Percentiles rank a stretch among this genome's conserved stretches.
These are phyloP conservation scores for Biscogniauxia sp. DNA, from an alignment of 2,329 filamentous ascomycete genomes.

Conservation along the genomic window DNA sequence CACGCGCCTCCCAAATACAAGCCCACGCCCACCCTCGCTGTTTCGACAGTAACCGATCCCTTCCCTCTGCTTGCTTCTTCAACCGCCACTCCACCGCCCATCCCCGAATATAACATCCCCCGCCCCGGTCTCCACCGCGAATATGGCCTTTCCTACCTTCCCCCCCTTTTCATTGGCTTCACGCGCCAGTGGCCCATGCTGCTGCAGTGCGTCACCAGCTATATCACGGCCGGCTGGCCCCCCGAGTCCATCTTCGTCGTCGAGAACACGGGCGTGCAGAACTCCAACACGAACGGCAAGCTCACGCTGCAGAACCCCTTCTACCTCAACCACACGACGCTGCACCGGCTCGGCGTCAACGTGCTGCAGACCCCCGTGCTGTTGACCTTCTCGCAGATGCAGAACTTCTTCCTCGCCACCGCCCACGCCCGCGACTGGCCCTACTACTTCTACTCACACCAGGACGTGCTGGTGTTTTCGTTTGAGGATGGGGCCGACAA, in stretches of 20 bases:
- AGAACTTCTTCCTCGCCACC: slow-evolving; percentile 50
- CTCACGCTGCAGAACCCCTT: slow-evolving; percentile 45
- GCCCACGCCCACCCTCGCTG: slow-evolving; percentile 21
- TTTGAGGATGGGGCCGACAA: slow-evolving; percentile 35
- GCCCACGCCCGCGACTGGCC: slow-evolving; percentile 44
- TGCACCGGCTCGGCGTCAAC: slow-evolving; percentile 35
- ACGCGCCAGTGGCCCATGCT: slow-evolving; percentile 47
- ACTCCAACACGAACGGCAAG: slow-evolving; percentile 38
- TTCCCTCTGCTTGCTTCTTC: slow-evolving; percentile 25
- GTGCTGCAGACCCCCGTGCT: slow-evolving; percentile 49
- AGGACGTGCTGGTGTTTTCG: slow-evolving; percentile 45
- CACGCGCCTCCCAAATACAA: slow-evolving; percentile 29
- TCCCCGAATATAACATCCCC: slow-evolving; percentile 36
- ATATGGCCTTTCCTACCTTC: slow-evolving; percentile 29
- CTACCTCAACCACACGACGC: slow-evolving; percentile 43
- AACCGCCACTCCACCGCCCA: slow-evolving; percentile 28
- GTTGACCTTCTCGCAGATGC: slow-evolving; percentile 51
- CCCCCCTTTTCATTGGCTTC: slow-evolving; percentile 49
- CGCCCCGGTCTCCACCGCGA: slow-evolving; percentile 33
- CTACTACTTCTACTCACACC: slow-evolving; percentile 53
- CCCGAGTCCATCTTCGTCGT: slow-evolving; percentile 46
- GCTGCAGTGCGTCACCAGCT: slow-evolving; percentile 44
- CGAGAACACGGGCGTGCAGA: slow-evolving; percentile 47
- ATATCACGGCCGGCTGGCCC: slow-evolving; percentile 49
- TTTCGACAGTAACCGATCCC: slow-evolving; percentile 23